Evolutionary conservation across 768 basidiomycete species (phyloP), one percentile per base, ranked within the genome.

Genomic region (Trametes cubensis): DNA sequence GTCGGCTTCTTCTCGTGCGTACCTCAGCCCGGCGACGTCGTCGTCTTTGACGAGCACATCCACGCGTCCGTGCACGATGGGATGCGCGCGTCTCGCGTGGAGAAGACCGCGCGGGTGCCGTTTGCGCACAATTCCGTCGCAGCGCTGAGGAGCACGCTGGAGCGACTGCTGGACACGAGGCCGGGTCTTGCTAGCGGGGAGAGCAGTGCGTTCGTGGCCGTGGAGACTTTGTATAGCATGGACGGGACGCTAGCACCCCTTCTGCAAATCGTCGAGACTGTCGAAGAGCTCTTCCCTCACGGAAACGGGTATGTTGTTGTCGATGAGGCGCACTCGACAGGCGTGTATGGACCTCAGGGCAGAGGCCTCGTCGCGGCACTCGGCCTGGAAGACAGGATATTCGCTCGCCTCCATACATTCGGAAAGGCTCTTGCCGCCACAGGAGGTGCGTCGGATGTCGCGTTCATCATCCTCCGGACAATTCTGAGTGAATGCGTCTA

Each of bases 201-300:
- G 26, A 64, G 65, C 39, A 87, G 78, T 66, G 75, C 92, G 3
- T 97, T 95, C 69, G 73, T 98, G 14, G 87, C 92, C 0, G 87
- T 97, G 7, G 96, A 98, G 79, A 88, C 86, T 40, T 74, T 98
- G 47, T 98, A 98, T 67, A 92, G 89, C 59, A 98, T 98, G 96
- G 96, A 98, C 66, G 96, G 96, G 15, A 96, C 94, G 26, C 82
- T 96, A 61, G 81, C 89, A 0, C 94, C 94, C 0, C 78, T 98
- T 28, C 55, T 55, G 17, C 83, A 84, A 45, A 86, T 97, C 49
- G 83, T 88, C 39, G 80, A 83, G 26, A 68, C 82, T 3, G 68
- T 94, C 46, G 85, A 93, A 26, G 78, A 81, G 42, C 63, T 81
- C 14, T 81, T 94, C 44, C 88, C 89, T 1, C 57, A 66, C 18